Evolutionary conservation across 805 yeast species (phyloP).

Genomic region (Kodamaea sagamina): DNA sequence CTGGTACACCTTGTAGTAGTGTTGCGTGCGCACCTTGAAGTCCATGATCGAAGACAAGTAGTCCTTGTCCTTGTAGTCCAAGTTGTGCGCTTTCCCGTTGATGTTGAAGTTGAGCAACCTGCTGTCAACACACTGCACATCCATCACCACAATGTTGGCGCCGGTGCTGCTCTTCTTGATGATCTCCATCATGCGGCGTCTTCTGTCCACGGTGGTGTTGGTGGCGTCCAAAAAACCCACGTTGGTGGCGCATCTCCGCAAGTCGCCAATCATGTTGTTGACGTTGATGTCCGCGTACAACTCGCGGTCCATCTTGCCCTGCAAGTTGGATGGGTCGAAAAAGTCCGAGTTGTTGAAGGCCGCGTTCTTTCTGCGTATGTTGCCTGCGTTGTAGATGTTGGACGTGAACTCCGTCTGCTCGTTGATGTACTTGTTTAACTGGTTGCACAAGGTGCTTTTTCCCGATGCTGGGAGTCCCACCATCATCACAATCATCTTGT

Average conservation of each 20-base stretch:
- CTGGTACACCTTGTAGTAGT: constrained; percentile 45
- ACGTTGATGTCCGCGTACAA: constrained; percentile 37
- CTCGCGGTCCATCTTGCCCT: constrained; percentile 36
- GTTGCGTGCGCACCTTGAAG: constrained; percentile 56
- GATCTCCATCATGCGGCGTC: constrained; percentile 32
- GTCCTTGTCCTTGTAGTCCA: constrained; percentile 57
- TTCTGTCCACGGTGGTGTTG: constrained; percentile 39
- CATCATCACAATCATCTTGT: constrained; percentile 30
- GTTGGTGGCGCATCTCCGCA: constrained; percentile 26
- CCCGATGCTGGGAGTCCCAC: constrained; percentile 48
- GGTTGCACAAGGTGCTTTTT: constrained; percentile 40
- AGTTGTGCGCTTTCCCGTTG: constrained; percentile 61
- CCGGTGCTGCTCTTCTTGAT: constrained; percentile 29
- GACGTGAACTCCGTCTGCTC: constrained; percentile 24
- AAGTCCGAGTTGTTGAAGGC: constrained; percentile 36
- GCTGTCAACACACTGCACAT: constrained; percentile 58
- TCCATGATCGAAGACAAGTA: constrained; percentile 57
- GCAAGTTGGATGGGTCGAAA: constrained; percentile 38
- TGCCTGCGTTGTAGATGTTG: constrained; percentile 52
- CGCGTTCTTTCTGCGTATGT: constrained; percentile 42
- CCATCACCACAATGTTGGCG: constrained; percentile 52
- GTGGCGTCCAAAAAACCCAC: constrained; percentile 48
- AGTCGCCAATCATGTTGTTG: constrained; percentile 32
- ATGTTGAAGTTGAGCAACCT: constrained; percentile 59
- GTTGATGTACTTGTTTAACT: constrained; percentile 32